A percentile compares a stretch with the other conserved stretches of the same genome.
Evolutionary conservation across 2,329 filamentous ascomycete species (phyloP).

Genomic region (Aureobasidium musti): DNA sequence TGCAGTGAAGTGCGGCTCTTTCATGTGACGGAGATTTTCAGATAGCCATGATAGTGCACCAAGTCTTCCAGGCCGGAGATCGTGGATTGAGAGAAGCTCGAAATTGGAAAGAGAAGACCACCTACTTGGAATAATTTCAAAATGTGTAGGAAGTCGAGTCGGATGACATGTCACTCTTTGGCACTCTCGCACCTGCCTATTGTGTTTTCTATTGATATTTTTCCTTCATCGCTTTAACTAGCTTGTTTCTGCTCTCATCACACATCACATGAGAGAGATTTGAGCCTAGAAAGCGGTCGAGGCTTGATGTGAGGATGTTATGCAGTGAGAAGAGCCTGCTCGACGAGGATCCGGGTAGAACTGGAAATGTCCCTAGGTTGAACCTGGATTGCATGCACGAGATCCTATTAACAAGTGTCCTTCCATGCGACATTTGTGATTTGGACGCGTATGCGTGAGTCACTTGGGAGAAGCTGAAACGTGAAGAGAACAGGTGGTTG

Average conservation of each 20-base stretch:
- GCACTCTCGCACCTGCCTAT: not conserved
- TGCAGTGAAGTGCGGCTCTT: not conserved
- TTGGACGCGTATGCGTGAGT: conserved; percentile 8
- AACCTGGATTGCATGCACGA: not conserved
- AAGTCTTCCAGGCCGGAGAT: not conserved
- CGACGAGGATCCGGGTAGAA: not conserved
- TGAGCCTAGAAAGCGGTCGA: too few relatives aligned
- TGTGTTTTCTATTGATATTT: not conserved
- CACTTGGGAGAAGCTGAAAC: not conserved
- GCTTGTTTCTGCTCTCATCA: not conserved
- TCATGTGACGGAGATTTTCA: not conserved
- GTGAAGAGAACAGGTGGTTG: conserved; percentile 16
- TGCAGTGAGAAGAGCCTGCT: not conserved
- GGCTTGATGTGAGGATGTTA: too few relatives aligned
- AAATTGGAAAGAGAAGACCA: not conserved
- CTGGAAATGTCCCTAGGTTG: not conserved
- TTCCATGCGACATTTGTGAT: not conserved
- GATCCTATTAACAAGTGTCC: not conserved
- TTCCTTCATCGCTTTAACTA: not conserved
- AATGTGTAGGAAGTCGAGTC: not conserved
- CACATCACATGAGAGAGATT: too few relatives aligned
- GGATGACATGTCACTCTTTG: not conserved
- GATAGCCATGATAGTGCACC: not conserved
- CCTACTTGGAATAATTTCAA: not conserved
- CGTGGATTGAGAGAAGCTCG: too few relatives aligned